Base-by-base conservation (phyloP, 164 flowering plant genomes). In the Saururus chinensis region DNA sequence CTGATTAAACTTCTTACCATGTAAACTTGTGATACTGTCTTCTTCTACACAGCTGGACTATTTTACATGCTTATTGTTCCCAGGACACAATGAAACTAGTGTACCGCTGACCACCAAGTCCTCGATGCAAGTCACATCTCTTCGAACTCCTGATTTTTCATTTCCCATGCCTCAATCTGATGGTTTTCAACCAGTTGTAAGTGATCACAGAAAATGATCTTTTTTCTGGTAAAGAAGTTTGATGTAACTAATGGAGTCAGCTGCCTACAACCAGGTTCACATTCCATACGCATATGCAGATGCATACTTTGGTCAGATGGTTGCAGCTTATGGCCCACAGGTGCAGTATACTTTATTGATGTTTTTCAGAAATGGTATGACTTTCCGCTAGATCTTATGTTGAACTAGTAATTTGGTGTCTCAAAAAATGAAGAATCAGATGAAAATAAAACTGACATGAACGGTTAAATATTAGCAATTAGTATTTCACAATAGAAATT, bases 241-340 rank as follows among this genome's bases (percentile, higher is more conserved):
- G 76, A 59, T 62, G 49, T 30, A 71, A 63, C 67, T 79, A 65
- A n/a, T 61, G 83, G 64, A 40, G 91, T 84, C 71, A 77, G 82
- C 63, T 59, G 20, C 37, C 52, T n/a, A 0, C 1, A 24, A 5
- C 35, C 84, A 87, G 90, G 69, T 70, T 58, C 77, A 54, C 25
- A 51, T 77, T 59, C 74, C 79, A 8, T 77, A 77, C 68, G 75
- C 83, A n/a, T 81, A 70, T 74, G 63, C 72, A 49, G 83, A 79
- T 62, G 81, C 89, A 51, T 76, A 77, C 69, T 65, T 63, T 60
- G 69, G 74, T 54, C 86, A 89, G 24, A 24, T 79, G 23, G 37
- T 73, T 56, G 56, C 77, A 75, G 76, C 85, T 26, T 82, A 80
- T 64, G 86, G 84, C 53, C 71, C 87, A 41, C 86, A 76, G 45